Evolutionary conservation across 73 alveolate genomes (phyloP), one percentile per base, ranked within the genome.

Genomic region (Paramecium sexaurelia): DNA sequence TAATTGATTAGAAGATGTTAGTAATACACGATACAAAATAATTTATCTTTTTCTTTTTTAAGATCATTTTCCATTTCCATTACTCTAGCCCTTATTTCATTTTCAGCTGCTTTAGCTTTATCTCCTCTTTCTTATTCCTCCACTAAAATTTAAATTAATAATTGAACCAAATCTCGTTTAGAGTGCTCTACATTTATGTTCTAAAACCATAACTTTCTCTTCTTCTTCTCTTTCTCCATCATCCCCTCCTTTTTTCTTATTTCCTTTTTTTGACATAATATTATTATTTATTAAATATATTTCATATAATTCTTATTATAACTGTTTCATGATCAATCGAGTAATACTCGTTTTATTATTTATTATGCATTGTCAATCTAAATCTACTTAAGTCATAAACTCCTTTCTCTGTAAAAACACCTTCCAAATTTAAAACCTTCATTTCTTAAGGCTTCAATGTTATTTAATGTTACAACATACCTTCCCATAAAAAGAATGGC

Each of bases 51-150:
- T 33, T 94, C 96, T 51, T 95, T 96, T 61, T 94, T 92, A 19
- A 92, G 56, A 73, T 92, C 94, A 66, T 94, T 92, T 33, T 95
- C 97, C 47, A 95, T 69, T 66, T 93, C 94, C 87, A 95, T 36
- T 22, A 91, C 95, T 85, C 96, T 86, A 10, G 92, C 94, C 41
- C 96, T 75, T 7, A 94, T 92, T 57, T 95, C 98, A 39, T 93
- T 92, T 91, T 95, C 98, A 55, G 97, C 93, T 13, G 98, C 96
- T 66, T 95, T 95, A 0, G 97, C 95, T 55, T 57, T 89, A 84
- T 95, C 95, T 11, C 96, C 97, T 39, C 89, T 68, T 56, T 43
- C 91, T 41, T 92, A 75, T 85, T 95, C 98, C 55, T 88, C 84
- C 11, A 56, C 94, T 88, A 2, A 24, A 1, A 22, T 35, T 83